These are phyloP conservation scores for Lithohypha guttulata DNA, from an alignment of 2,329 filamentous ascomycete species.

Conservation along the genomic window DNA sequence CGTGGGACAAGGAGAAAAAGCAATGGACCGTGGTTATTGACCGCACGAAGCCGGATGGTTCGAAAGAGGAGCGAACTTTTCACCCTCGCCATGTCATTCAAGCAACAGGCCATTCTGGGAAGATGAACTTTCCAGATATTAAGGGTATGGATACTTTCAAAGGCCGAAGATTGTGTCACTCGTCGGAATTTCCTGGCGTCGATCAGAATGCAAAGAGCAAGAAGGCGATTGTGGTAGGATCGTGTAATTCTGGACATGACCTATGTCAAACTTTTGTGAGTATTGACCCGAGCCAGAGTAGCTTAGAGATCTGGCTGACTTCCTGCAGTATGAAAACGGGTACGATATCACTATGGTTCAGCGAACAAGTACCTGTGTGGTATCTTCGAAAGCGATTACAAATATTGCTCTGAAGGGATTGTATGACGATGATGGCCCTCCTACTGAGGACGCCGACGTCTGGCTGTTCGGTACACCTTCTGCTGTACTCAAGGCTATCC, in stretches of 20 bases:
- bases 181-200: constrained; percentile 49
- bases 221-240: constrained; percentile 55
- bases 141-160: constrained; percentile 44
- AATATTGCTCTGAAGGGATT: constrained; percentile 44
- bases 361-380: constrained; percentile 53
- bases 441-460: constrained; percentile 57
- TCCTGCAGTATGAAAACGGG: constrained; percentile 55
- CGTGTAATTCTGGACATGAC: constrained; percentile 59
- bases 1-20: constrained; percentile 41
- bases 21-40: constrained; percentile 47
- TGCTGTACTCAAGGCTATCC: constrained; percentile 49
- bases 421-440: constrained; percentile 41
- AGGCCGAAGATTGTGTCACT: constrained; percentile 51
- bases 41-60: constrained; percentile 30
- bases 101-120: constrained; percentile 57
- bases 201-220: constrained; percentile 39
- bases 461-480: constrained; percentile 47
- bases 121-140: constrained; percentile 44
- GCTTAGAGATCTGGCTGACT: too few species aligned
- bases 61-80: constrained; percentile 42
- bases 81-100: constrained; percentile 55
- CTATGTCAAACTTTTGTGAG: constrained; percentile 59
- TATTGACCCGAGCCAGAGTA: too few species aligned
- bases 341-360: constrained; percentile 61
- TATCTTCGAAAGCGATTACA: constrained; percentile 44